Percentiles rank a stretch among this genome's conserved stretches.
phyloP scores from a whole-genome alignment of 345 rosid genomes.

The Gossypium herbaceum region DNA sequence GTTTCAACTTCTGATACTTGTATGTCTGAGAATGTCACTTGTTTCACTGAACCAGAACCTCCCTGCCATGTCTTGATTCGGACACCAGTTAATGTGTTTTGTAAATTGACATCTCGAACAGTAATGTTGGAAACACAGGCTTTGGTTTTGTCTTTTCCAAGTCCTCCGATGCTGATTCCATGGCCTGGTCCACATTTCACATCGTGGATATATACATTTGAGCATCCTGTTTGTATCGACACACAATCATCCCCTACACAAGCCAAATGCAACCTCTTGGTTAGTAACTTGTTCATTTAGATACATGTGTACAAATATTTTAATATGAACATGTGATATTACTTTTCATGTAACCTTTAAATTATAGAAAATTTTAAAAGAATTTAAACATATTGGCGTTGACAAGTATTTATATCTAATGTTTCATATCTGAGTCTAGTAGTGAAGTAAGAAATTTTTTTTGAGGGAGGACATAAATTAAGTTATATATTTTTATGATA shows the following conservation, averaged over 20 bases:
- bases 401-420: too few relatives aligned
- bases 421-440: too few relatives aligned
- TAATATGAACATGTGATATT: too few relatives aligned
- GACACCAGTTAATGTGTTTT: slow-evolving; percentile 60
- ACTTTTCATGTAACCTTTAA: too few relatives aligned
- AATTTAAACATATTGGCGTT: too few relatives aligned
- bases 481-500: too few relatives aligned
- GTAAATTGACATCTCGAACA: slow-evolving; percentile 58
- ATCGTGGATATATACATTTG: slow-evolving; percentile 59
- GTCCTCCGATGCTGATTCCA: slow-evolving; percentile 90
- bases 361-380: too few relatives aligned
- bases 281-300: not conserved
- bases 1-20: slow-evolving; percentile 64
- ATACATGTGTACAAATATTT: not conserved
- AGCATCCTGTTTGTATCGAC: slow-evolving; percentile 85
- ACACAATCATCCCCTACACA: slow-evolving; percentile 85
- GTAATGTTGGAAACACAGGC: slow-evolving; percentile 86
- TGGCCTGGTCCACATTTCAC: slow-evolving; percentile 92
- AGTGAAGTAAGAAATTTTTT: too few relatives aligned
- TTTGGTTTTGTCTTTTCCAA: slow-evolving; percentile 62
- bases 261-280: not conserved
- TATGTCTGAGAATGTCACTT: slow-evolving; percentile 79
- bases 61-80: slow-evolving; percentile 99
- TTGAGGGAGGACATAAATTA: rapidly evolving
- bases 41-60: slow-evolving; percentile 78